These are phyloP conservation scores for Tricholoma flavovirens DNA, from an alignment of 768 basidiomycete species.

Conservation along the genomic window DNA sequence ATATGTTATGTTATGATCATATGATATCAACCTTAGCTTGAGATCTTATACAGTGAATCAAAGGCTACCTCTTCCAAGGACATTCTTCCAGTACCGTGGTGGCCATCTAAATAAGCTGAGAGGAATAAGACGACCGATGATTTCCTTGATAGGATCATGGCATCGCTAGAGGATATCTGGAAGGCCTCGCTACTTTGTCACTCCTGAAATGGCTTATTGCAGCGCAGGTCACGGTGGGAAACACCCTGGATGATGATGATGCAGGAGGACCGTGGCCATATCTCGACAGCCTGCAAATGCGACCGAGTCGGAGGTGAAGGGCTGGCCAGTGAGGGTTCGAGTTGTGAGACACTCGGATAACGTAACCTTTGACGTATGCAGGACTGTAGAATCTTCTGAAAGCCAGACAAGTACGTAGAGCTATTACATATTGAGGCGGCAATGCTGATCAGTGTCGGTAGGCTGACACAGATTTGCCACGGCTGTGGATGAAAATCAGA, in stretches of 20 bases:
- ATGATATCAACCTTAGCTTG: too few species aligned
- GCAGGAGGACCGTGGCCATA: neutral
- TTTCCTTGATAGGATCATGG: too few species aligned
- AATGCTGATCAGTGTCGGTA: neutral
- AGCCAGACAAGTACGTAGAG: neutral
- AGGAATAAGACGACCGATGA: neutral
- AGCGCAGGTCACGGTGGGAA: too few species aligned
- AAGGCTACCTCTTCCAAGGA: too few species aligned
- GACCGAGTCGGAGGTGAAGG: neutral
- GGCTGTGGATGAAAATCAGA: neutral
- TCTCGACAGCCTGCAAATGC: neutral
- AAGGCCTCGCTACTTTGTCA: too few species aligned
- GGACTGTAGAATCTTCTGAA: neutral
- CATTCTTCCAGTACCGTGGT: too few species aligned
- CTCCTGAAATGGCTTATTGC: too few species aligned
- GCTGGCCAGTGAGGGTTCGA: neutral
- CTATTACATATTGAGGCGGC: neutral
- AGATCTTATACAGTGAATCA: too few species aligned
- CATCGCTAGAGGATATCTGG: neutral
- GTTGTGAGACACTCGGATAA: neutral
- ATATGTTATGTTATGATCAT: too few species aligned
- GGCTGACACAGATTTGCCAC: neutral
- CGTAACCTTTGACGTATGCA: neutral
- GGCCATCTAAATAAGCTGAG: too few species aligned
- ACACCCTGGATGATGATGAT: too few species aligned